Conservation (phyloP, 1,284 basidiomycete genomes). For the Somion occarium region DNA sequence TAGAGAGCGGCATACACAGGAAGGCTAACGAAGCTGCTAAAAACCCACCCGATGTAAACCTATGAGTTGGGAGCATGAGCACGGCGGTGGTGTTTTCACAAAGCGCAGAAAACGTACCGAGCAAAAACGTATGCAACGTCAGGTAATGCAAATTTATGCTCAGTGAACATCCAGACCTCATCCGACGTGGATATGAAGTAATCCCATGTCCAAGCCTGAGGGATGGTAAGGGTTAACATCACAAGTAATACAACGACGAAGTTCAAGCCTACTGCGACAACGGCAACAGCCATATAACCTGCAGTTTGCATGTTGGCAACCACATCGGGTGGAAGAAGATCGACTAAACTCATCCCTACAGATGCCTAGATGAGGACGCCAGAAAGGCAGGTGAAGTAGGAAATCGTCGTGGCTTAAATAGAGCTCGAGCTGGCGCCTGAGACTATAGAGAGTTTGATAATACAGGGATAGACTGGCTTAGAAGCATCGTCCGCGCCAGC, state of each 20-base stretch:
- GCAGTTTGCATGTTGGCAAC: not conserved
- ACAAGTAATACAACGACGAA: not conserved
- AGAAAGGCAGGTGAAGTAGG: no score
- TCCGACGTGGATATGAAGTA: constrained; percentile 3
- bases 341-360: not conserved
- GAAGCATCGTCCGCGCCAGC: no score
- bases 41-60: not conserved
- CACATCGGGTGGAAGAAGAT: not conserved
- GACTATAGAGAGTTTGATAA: no score
- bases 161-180: constrained; percentile 1
- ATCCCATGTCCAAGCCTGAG: constrained; percentile 5
- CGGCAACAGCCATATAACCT: not conserved
- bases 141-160: not conserved
- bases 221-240: not conserved
- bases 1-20: constrained; percentile 1
- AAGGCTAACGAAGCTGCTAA: constrained; percentile 2
- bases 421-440: no score
- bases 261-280: not conserved
- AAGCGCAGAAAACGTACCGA: not conserved
- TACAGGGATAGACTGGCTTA: no score
- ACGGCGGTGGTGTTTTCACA: not conserved
- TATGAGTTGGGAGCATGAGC: not conserved
- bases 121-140: constrained; percentile 5
- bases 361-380: no score
- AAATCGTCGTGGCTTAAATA: no score